These are phyloP conservation scores for Hemisphaericaspora xylofermentans DNA, from an alignment of 1,139 yeast genomes.

Conservation along the genomic window DNA sequence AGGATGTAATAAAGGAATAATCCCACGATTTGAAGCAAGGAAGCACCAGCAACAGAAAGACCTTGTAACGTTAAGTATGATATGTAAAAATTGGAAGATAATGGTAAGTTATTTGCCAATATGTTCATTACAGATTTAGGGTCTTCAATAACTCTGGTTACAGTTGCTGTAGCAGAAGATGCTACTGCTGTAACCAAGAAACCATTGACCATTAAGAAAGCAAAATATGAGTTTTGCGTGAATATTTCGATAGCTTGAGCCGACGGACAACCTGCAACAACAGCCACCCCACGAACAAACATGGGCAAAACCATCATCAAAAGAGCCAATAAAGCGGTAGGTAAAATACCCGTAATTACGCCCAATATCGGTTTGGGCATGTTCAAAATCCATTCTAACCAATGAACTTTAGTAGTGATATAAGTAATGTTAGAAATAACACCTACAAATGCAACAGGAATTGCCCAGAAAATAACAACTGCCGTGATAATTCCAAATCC, in stretches of 20 bases:
- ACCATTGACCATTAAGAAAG: conserved; percentile 67
- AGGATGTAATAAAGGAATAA: conserved; percentile 68
- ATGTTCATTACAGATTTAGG: conserved; percentile 69
- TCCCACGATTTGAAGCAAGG: conserved; percentile 73
- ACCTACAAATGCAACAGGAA: conserved; percentile 86
- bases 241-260: conserved; percentile 63
- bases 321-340: conserved; percentile 63
- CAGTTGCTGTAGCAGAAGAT: conserved; percentile 74
- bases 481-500: conserved; percentile 60
- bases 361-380: conserved; percentile 61
- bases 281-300: conserved; percentile 70
- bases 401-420: conserved; percentile 58
- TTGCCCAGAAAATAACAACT: conserved; percentile 74
- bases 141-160: conserved; percentile 60
- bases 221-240: conserved; percentile 75
- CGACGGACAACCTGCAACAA: conserved; percentile 64
- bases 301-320: conserved; percentile 80
- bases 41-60: conserved; percentile 75
- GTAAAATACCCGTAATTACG: conserved; percentile 71
- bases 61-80: conserved; percentile 79
- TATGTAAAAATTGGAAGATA: conserved; percentile 83
- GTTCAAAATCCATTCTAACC: conserved; percentile 61
- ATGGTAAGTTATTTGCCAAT: conserved; percentile 76
- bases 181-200: conserved; percentile 69
- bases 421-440: conserved; percentile 71